A percentile compares a stretch with the other conserved stretches of the same genome.
These are phyloP conservation scores for Heritiera littoralis DNA, from an alignment of 345 rosid species.

Conservation along the genomic window DNA sequence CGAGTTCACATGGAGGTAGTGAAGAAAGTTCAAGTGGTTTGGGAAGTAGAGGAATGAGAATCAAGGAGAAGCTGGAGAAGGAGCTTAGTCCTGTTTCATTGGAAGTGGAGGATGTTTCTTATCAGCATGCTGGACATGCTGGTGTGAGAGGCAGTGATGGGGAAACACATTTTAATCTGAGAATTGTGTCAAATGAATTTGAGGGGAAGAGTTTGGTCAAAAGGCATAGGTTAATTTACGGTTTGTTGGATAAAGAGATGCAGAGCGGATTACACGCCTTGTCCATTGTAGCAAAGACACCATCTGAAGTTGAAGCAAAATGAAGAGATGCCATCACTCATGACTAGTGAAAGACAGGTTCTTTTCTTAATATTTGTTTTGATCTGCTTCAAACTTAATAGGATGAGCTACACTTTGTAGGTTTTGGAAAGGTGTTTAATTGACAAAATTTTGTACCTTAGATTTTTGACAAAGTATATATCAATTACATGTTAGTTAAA, in stretches of 20 bases:
- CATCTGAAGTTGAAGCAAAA: slow-evolving; percentile 50
- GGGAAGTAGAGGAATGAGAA: slow-evolving; percentile 71
- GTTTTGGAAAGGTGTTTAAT: not conserved
- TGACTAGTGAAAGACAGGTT: slow-evolving; percentile 20
- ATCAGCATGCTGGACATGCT: slow-evolving; percentile 95
- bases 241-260: slow-evolving; percentile 76
- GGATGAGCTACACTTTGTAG: not conserved
- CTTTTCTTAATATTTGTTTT: not conserved
- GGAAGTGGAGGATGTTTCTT: slow-evolving; percentile 78
- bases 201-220: slow-evolving; percentile 92
- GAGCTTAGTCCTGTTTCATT: slow-evolving; percentile 70
- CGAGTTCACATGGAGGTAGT: slow-evolving; percentile 10
- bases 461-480: not conserved
- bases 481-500: not conserved
- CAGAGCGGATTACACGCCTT: slow-evolving; percentile 82
- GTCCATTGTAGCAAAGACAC: slow-evolving; percentile 88
- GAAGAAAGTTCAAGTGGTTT: slow-evolving; percentile 32
- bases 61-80: slow-evolving; percentile 65
- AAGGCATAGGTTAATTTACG: slow-evolving; percentile 80
- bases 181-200: slow-evolving; percentile 72
- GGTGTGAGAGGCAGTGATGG: slow-evolving; percentile 76
- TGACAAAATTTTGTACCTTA: not conserved
- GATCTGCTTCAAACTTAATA: not conserved
- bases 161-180: slow-evolving; percentile 88
- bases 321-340: slow-evolving; percentile 16